Evolutionary conservation across 805 yeast species (phyloP), one percentile per base, ranked within the genome.

Genomic region (Yarrowia keelungensis): DNA sequence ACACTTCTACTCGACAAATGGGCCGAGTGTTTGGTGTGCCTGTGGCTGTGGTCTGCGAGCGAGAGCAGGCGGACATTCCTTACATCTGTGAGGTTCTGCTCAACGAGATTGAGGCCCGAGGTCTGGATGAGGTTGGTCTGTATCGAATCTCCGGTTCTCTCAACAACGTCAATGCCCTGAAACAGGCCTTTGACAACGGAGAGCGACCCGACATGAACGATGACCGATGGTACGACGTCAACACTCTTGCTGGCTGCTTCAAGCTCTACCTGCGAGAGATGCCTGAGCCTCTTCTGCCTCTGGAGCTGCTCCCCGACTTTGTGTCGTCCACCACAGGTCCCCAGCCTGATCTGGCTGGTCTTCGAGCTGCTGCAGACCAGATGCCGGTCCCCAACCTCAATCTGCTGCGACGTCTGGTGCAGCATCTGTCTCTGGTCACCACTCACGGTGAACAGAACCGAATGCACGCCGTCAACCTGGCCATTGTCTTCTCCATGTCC

Each of bases 381-480:
- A 79, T 93, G 62, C 97, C 97, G 1, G 73, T 76, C 1, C 81
- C 84, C 73, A 91, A 92, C 76, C 91, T 85, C 74, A 84, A 85
- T 66, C 83, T 94, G 9, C 81, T 94, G 76, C 86, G 86, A 74
- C 79, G 89, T 61, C 81, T 94, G 67, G 82, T 89, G 46, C 79
- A 82, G 51, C 98, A 93, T 79, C 83, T 93, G 80, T 82, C 84
- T 71, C 83, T 83, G 72, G 88, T 94, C 32, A 87, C 89, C 68
- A 84, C 83, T 69, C 87, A 86, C 74, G 87, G 88, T 54, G 87
- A 85, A 11, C 80, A 79, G 58, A 94, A 94, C 79, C 88, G 88
- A 76, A 94, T 94, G 98, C 91, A 89, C 69, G 86, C 97, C 2
- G 88, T 92, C 1, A 94, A 94, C 75, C 79, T 94, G 74, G 97